These are phyloP conservation scores for Colletotrichum cereale DNA, from an alignment of 2,329 filamentous ascomycete genomes.

Conservation along the genomic window DNA sequence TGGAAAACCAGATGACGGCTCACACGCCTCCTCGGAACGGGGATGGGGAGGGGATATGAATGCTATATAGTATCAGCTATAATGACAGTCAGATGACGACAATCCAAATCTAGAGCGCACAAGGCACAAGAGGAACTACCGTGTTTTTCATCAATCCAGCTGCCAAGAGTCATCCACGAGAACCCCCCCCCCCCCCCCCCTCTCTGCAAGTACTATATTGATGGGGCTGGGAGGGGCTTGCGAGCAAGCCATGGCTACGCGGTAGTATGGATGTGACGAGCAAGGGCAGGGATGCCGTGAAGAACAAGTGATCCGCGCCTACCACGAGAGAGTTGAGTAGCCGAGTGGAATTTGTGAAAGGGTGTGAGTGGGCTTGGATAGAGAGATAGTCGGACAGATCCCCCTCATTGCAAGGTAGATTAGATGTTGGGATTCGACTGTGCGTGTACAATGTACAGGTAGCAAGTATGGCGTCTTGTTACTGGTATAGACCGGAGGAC, in stretches of 20 bases:
- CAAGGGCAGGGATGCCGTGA: constrained; percentile 24
- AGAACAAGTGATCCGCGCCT: constrained; percentile 11
- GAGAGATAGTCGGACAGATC: constrained; percentile 28
- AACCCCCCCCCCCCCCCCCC: no score
- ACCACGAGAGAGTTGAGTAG: constrained; percentile 3
- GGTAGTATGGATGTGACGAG: constrained; percentile 18
- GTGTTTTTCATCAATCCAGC: neutral
- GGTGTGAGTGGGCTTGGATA: constrained; percentile 22
- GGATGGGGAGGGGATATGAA: neutral
- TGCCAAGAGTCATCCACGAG: neutral
- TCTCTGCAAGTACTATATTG: constrained; percentile 3
- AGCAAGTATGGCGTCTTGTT: no score
- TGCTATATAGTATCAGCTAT: constrained; percentile 16
- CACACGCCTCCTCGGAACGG: no score
- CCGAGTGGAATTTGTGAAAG: neutral
- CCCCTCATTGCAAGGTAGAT: constrained; percentile 30
- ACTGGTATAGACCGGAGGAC: constrained; percentile 8
- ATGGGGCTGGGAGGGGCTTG: constrained; percentile 26
- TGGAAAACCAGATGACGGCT: neutral
- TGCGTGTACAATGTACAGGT: neutral
- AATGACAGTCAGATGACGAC: constrained; percentile 28
- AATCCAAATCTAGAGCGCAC: neutral
- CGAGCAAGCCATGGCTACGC: constrained; percentile 27
- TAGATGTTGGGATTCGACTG: constrained; percentile 22
- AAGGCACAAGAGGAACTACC: neutral